Evolutionary conservation across 345 rosid genomes (phyloP).

Genomic region (Noccaea caerulescens): DNA sequence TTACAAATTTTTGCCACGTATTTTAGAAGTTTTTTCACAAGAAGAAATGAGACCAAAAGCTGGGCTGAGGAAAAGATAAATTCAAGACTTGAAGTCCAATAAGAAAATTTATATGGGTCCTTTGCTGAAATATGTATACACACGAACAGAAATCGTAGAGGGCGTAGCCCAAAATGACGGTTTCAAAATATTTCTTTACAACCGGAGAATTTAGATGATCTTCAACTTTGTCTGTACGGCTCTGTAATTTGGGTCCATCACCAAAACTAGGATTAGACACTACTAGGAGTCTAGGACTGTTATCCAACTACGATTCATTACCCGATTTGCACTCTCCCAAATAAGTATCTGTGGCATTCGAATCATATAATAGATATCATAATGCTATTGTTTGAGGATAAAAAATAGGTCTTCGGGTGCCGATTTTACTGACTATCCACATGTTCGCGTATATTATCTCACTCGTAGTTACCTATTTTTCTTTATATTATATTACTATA

Average conservation of each 20-base stretch:
- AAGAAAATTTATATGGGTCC: background rate
- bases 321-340: background rate
- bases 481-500: no score
- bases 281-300: background rate
- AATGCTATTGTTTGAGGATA: no score
- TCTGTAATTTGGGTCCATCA: conserved; percentile 4
- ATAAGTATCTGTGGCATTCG: no score
- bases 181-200: background rate
- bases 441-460: no score
- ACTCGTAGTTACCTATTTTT: no score
- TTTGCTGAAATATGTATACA: background rate
- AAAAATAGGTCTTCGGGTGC: no score
- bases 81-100: background rate
- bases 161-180: background rate
- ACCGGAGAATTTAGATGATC: background rate
- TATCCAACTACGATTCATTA: background rate
- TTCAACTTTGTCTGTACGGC: background rate
- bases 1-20: background rate
- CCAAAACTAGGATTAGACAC: background rate
- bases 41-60: background rate
- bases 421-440: no score
- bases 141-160: background rate
- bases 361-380: no score
- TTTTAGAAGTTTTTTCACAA: background rate
- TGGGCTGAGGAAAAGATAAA: background rate